phyloP scores from a whole-genome alignment of 352 stramenopile genomes.

The Phytopythium helicoides region DNA sequence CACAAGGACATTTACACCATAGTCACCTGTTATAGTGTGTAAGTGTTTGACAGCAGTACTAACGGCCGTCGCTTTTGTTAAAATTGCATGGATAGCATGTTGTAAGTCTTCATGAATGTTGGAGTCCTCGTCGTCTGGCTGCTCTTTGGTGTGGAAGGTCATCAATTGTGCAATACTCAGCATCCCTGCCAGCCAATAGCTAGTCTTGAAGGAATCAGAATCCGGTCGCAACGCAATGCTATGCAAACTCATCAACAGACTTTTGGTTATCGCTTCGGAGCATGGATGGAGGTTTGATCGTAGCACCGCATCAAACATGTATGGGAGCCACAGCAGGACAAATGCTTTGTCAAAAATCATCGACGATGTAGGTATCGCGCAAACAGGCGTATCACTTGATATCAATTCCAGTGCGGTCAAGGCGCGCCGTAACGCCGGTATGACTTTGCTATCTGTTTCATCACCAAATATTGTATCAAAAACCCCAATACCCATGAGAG shows the following conservation, averaged over 20 bases:
- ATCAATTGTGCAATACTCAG: slow-evolving; percentile 39
- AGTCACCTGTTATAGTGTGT: no score
- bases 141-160: no score
- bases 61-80: no score
- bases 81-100: no score
- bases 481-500: not conserved
- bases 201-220: slow-evolving; percentile 6
- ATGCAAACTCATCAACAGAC: not conserved
- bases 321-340: slow-evolving; percentile 27
- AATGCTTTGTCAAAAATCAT: slow-evolving; percentile 28
- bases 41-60: no score
- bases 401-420: slow-evolving; percentile 28
- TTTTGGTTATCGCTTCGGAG: not conserved
- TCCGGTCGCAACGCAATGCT: no score
- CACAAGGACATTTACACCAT: no score
- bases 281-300: slow-evolving; percentile 19
- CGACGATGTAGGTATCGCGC: slow-evolving; percentile 12
- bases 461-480: not conserved
- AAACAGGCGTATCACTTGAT: slow-evolving; percentile 13
- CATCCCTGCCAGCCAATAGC: slow-evolving; percentile 36
- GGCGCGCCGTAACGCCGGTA: not conserved
- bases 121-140: no score
- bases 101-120: no score
- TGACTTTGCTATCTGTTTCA: not conserved
- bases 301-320: slow-evolving; percentile 34